These are phyloP conservation scores for Geoglossum glabrum DNA, from an alignment of 495 filamentous ascomycete species.

Conservation along the genomic window DNA sequence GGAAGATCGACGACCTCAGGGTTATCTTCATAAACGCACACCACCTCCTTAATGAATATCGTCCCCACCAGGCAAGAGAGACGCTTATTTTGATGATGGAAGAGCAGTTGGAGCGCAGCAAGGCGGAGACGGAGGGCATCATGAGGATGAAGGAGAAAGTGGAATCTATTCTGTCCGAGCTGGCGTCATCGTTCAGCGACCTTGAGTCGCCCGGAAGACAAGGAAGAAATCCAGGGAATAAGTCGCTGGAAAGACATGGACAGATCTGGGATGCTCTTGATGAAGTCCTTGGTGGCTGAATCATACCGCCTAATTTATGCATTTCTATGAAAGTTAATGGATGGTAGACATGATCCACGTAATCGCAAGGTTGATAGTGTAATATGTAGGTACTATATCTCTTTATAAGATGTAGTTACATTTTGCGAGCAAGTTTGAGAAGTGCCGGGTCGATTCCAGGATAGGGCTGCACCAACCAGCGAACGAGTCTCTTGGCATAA, in stretches of 20 bases:
- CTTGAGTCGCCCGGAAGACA: neutral
- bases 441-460: no score
- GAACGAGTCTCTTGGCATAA: neutral
- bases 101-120: slow-evolving; percentile 52
- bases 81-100: slow-evolving; percentile 84
- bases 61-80: slow-evolving; percentile 87
- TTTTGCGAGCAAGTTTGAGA: no score
- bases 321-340: no score
- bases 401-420: no score
- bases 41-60: slow-evolving; percentile 79
- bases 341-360: no score
- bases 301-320: no score
- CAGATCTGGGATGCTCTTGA: slow-evolving; percentile 2
- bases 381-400: no score
- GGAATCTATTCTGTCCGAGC: slow-evolving; percentile 40
- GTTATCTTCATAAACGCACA: slow-evolving; percentile 75
- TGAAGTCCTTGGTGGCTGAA: neutral
- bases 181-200: slow-evolving; percentile 18
- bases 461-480: neutral
- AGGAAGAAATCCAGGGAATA: neutral
- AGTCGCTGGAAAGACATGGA: neutral
- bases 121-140: slow-evolving; percentile 61
- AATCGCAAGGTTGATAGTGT: no score
- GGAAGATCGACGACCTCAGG: slow-evolving; percentile 52
- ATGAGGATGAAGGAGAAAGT: slow-evolving; percentile 51